Percentiles rank a stretch among this genome's conserved stretches.
phyloP scores from a whole-genome alignment of 2,329 filamentous ascomycete species.

The Alternaria viburni region DNA sequence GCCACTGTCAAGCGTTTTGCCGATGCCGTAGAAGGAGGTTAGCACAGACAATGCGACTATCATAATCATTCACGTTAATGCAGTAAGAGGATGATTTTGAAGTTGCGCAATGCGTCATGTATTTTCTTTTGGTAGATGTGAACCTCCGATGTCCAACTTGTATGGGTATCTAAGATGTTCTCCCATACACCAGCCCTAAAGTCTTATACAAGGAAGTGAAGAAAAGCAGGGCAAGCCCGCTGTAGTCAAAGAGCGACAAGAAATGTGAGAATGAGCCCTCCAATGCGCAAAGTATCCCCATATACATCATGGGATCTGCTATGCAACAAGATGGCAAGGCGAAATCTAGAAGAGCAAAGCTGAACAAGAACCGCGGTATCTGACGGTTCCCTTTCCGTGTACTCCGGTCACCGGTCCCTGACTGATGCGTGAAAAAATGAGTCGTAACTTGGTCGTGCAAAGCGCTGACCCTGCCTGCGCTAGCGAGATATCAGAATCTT shows the following conservation, averaged over 20 bases:
- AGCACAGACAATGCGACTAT: neutral
- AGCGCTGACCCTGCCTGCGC: slow-evolving; percentile 50
- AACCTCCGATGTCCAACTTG: slow-evolving; percentile 17
- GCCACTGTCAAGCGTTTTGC: neutral
- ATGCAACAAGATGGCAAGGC: neutral
- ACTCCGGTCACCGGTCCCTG: slow-evolving; percentile 28
- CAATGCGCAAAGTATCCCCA: slow-evolving; percentile 18
- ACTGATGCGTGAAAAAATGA: slow-evolving; percentile 32
- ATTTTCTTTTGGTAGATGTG: slow-evolving; percentile 17
- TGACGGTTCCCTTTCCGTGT: slow-evolving; percentile 18
- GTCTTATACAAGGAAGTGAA: slow-evolving; percentile 36
- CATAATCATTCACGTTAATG: neutral
- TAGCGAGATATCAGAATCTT: slow-evolving; percentile 38
- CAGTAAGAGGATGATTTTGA: neutral
- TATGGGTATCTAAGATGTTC: slow-evolving; percentile 23
- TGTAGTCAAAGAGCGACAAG: slow-evolving; percentile 37
- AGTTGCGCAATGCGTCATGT: slow-evolving; percentile 7
- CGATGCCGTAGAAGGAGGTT: neutral
- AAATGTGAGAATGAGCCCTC: slow-evolving; percentile 18
- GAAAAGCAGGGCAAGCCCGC: slow-evolving; percentile 1
- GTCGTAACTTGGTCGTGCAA: slow-evolving; percentile 47
- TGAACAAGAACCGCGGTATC: slow-evolving; percentile 13
- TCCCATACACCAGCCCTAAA: slow-evolving; percentile 26
- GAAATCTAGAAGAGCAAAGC: slow-evolving; percentile 17
- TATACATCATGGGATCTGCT: slow-evolving; percentile 28